Base-by-base conservation (phyloP, 345 rosid genomes). In the Lepidium didymum region DNA sequence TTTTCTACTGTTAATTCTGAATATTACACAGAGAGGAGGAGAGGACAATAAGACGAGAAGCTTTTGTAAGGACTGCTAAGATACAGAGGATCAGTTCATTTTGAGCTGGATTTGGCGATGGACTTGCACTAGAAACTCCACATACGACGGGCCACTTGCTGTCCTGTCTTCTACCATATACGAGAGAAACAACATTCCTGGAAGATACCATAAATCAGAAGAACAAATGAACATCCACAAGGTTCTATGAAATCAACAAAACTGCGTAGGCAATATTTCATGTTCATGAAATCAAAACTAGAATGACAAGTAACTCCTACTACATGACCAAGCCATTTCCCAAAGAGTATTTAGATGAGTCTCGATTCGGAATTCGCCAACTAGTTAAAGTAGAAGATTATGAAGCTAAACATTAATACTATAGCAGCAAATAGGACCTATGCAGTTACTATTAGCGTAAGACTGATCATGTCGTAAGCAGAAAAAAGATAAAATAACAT, bases 101-200 rank as follows among this genome's bases (percentile, higher is more conserved):
- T 89, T 94, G 62, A 81, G 77, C 78, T 89, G 96, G 79, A 94
- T 94, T 74, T 91, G 97, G 36, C 96, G 87, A 69, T 91, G 96
- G 52, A 88, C 70, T 65, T 88, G 88, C 57, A 91, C 91, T 6
- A 94, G 89, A 73, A 89, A 94, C 80, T 94, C 97, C 2, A 88
- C 97, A 55, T 94, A 91, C 19, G 97, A 88, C 53, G 81, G 84
- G 13, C 92, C 88, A 3, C 81, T 76, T 11, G 86, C 81, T 64
- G 78, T 82, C 77, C 90, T 88, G 84, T 94, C 97, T 71, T 94
- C 96, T 15, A 94, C 81, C 85, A 94, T 78, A 72, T 77, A 76
- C 4, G 95, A 83, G 47, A 87, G 79, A 81, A 94, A 94, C 69
- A 78, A 0, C 92, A 87, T 75, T 70, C 97, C 96, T 94, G 86